Percentiles rank a stretch among this genome's conserved stretches.
Conservation (phyloP, 169 alveolate species). For the Plasmodium fragile region DNA sequence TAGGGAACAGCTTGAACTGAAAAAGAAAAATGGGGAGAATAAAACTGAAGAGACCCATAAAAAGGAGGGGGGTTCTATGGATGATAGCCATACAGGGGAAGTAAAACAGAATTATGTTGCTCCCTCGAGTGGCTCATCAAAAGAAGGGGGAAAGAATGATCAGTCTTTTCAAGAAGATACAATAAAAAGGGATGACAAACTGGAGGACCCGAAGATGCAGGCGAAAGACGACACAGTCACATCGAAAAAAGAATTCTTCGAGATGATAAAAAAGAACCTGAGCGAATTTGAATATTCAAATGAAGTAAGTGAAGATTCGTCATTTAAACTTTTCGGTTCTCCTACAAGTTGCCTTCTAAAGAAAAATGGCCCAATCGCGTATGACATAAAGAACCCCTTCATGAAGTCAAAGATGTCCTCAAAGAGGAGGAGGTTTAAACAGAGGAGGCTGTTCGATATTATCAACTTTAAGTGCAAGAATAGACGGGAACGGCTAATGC, state of each 20-base stretch:
- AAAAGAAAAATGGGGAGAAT: constrained; percentile 19
- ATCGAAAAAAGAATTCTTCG: constrained; percentile 45
- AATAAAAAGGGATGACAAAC: background rate
- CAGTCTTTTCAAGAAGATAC: background rate
- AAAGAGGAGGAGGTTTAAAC: constrained; percentile 81
- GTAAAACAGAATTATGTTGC: background rate
- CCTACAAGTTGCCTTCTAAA: constrained; percentile 74
- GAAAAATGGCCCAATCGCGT: constrained; percentile 81
- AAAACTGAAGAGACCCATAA: background rate
- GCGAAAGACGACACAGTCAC: background rate
- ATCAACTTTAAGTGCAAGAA: constrained; percentile 82
- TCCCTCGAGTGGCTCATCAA: background rate
- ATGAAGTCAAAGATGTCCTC: constrained; percentile 82
- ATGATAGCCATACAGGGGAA: background rate
- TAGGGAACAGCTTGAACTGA: constrained; percentile 34
- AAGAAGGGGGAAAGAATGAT: background rate
- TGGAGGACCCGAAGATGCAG: background rate
- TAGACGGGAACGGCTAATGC: constrained; percentile 82
- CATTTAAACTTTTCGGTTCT: constrained; percentile 72
- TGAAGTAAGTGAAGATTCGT: constrained; percentile 51
- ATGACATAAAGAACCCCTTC: constrained; percentile 82
- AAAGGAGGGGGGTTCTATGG: background rate
- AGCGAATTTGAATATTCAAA: constrained; percentile 21
- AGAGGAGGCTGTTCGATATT: constrained; percentile 80
- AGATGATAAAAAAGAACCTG: constrained; percentile 34